Evolutionary conservation across 495 filamentous ascomycete genomes (phyloP).

Genomic region (Glonium stellatum): DNA sequence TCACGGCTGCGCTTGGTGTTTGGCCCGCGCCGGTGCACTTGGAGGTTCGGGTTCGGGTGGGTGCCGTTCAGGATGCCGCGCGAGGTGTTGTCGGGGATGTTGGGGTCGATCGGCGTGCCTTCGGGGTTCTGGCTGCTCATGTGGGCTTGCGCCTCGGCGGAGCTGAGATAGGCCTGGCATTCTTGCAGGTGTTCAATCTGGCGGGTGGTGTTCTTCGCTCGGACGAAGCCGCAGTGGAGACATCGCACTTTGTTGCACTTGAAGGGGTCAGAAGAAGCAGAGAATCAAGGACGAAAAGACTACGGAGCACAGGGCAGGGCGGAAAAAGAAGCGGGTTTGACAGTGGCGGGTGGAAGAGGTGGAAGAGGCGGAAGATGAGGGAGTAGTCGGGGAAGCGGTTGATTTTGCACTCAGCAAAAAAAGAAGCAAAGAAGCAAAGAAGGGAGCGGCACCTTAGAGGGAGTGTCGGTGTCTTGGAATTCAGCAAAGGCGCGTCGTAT

Average conservation of each 20-base stretch:
- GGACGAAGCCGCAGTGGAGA: slow-evolving; percentile 37
- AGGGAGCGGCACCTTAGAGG: slow-evolving; percentile 27
- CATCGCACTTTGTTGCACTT: slow-evolving; percentile 42
- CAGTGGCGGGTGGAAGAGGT: no score
- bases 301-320: not conserved
- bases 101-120: slow-evolving; percentile 1
- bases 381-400: no score
- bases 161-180: slow-evolving; percentile 35
- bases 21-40: slow-evolving; percentile 34
- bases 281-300: not conserved
- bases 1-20: slow-evolving; percentile 32
- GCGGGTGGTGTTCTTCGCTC: slow-evolving; percentile 41
- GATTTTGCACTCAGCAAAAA: no score
- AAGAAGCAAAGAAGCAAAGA: no score
- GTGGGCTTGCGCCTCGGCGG: slow-evolving; percentile 33
- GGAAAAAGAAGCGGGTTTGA: not conserved
- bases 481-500: slow-evolving; percentile 32
- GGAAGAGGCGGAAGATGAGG: no score
- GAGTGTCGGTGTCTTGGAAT: slow-evolving; percentile 31
- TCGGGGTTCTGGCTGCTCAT: slow-evolving; percentile 15
- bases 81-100: slow-evolving; percentile 9
- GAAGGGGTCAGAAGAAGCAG: not conserved
- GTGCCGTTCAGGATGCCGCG: slow-evolving; percentile 33
- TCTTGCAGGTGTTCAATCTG: slow-evolving; percentile 39
- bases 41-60: slow-evolving; percentile 37